Conservation (phyloP, 345 rosid species). For the Balakata baccata region DNA sequence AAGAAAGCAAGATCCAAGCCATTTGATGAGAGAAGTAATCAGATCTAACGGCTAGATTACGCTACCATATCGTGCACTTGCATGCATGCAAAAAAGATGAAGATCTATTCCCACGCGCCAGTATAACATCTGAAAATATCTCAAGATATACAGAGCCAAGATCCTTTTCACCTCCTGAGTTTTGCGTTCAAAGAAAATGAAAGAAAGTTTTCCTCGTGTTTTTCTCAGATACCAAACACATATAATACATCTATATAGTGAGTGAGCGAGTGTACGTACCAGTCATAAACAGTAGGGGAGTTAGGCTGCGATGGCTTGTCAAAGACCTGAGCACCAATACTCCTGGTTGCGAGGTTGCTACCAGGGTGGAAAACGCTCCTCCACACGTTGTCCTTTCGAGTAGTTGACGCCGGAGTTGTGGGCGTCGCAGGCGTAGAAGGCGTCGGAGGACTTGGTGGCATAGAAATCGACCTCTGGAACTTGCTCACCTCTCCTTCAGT, state of each 20-base stretch:
- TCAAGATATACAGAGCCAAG: too few relatives aligned
- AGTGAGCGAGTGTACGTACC: constrained; percentile 35
- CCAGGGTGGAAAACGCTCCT: constrained; percentile 96
- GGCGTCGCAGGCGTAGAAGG: constrained; percentile 72
- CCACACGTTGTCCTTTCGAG: constrained; percentile 84
- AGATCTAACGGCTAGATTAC: constrained; percentile 5
- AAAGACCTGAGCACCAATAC: constrained; percentile 55
- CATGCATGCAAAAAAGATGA: constrained; percentile 16
- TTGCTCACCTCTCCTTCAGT: constrained; percentile 48
- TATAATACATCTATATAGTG: too few relatives aligned
- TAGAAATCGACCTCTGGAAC: constrained; percentile 52
- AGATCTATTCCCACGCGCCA: constrained; percentile 51
- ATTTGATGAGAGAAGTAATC: background rate
- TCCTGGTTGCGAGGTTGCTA: constrained; percentile 79
- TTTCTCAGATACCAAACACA: background rate
- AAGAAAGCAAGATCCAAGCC: constrained; percentile 20
- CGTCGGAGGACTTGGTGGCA: constrained; percentile 60
- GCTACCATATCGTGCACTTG: constrained; percentile 11
- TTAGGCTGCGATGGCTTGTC: constrained; percentile 76
- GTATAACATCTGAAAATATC: constrained; percentile 14
- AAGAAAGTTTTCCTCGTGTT: background rate
- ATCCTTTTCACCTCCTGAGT: too few relatives aligned
- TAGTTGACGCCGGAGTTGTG: constrained; percentile 50
- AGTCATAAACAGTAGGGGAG: constrained; percentile 93
- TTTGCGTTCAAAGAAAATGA: constrained; percentile 28